Evolutionary conservation across 139 green algal species (phyloP), one percentile per base, ranked within the genome.

Genomic region (Tetradesmus lagerheimii): DNA sequence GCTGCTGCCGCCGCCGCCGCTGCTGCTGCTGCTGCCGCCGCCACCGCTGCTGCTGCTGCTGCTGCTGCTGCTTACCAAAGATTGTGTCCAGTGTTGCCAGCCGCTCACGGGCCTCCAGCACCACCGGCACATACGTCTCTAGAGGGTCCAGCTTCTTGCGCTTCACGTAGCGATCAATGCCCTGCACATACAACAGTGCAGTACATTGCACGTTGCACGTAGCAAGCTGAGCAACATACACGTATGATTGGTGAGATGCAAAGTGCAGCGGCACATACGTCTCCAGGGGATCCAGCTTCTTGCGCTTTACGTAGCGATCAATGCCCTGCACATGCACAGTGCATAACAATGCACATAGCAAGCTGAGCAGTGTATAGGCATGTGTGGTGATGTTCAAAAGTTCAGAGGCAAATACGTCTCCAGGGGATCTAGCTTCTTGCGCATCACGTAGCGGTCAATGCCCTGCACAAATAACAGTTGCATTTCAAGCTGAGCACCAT

Each of bases 101-200:
- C 57, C 25, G 57, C 14, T 4, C 57, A 1, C 25, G 14, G 1
- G 57, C 57, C 15, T 12, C 23, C 12, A 71, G 57, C 15, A 31
- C 23, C 15, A 71, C 20, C 62, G 94, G 94, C 0, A 96, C 86
- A 34, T 96, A 96, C 0, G 87, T 94, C 34, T 94, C 91, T 12
- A 96, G 88, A 4, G 91, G 90, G 47, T 95, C 93, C 77, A 94
- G 78, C 35, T 88, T 53, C 79, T 93, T 93, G 62, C 89, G 92
- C 87, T 93, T 95, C 25, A 95, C 90, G 62, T 95, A 95, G 9
- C 82, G 47, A 34, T 80, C 76, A 16, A 94, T 77, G 37, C 90
- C 92, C 83, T 88, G 83, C 38, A n/a, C n/a, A n/a, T n/a, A n/a
- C n/a, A n/a, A n/a, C n/a, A 27, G 35, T 1, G 31, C 27, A 77